Conservation (phyloP, 768 basidiomycete species). For the Pholiota microspora region DNA sequence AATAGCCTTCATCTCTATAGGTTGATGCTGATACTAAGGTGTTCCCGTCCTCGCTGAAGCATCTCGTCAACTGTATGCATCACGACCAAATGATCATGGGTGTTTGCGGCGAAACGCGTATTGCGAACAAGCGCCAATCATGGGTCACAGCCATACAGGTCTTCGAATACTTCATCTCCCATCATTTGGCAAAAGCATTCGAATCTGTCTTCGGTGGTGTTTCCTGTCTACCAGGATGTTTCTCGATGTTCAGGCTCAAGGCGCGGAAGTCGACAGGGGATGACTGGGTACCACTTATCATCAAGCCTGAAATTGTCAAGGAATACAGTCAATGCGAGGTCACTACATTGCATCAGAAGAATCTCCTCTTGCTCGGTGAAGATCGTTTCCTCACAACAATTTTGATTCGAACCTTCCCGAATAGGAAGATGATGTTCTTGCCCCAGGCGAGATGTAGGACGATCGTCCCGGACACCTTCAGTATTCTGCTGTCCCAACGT, state of each 20-base stretch:
- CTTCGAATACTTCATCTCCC: slow-evolving; percentile 98
- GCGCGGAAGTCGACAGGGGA: slow-evolving; percentile 84
- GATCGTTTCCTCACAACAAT: slow-evolving; percentile 98
- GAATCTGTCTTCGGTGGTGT: slow-evolving; percentile 99
- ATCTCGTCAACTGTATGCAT: slow-evolving; percentile 98
- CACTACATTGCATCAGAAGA: slow-evolving; percentile 95
- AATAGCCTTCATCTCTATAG: slow-evolving; percentile 36
- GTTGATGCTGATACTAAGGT: slow-evolving; percentile 99
- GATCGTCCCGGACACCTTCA: slow-evolving; percentile 94
- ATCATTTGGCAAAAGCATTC: slow-evolving; percentile 97
- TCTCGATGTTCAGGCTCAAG: slow-evolving; percentile 99
- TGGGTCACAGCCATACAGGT: slow-evolving; percentile 99
- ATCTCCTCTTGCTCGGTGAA: slow-evolving; percentile 92
- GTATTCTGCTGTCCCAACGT: slow-evolving; percentile 90
- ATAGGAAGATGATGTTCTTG: slow-evolving; percentile 99
- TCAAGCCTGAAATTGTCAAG: slow-evolving; percentile 95
- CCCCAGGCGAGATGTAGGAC: slow-evolving; percentile 95
- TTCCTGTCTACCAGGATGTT: slow-evolving; percentile 98
- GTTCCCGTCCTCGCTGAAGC: slow-evolving; percentile 83
- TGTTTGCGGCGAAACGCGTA: slow-evolving; percentile 96
- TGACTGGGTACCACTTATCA: slow-evolving; percentile 96
- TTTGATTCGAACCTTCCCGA: slow-evolving; percentile 94
- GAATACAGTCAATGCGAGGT: slow-evolving; percentile 96
- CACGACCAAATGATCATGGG: slow-evolving; percentile 99
- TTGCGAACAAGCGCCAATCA: slow-evolving; percentile 96